Percentiles rank a stretch among this genome's conserved stretches.
Evolutionary conservation across 352 stramenopile species (phyloP).

Genomic region (Phytopythium boreale): DNA sequence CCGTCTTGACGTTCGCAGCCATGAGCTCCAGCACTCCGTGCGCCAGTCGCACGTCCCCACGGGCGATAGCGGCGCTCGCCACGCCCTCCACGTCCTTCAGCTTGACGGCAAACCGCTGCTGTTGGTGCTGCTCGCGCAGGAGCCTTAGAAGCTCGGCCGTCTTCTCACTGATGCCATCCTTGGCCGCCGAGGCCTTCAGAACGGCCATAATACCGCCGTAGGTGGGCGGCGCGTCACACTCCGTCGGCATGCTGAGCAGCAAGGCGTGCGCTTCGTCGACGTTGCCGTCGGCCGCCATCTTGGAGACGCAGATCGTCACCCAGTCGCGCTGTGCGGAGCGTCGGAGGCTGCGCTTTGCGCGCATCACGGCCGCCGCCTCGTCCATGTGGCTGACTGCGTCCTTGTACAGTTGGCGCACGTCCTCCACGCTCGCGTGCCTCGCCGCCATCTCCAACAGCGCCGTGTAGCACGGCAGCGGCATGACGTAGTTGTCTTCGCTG

Average conservation of each 20-base stretch:
- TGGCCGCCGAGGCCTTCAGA: not conserved
- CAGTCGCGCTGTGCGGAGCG: conserved; percentile 1
- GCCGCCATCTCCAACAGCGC: conserved; percentile 33
- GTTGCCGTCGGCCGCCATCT: conserved; percentile 9
- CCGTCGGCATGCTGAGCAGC: not conserved
- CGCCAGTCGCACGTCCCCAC: not conserved
- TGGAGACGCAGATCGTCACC: conserved; percentile 4
- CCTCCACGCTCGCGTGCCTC: conserved; percentile 23
- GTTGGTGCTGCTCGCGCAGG: not conserved
- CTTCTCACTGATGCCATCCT: not conserved
- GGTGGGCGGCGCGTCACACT: not conserved
- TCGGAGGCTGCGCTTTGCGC: not conserved
- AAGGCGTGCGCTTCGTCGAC: not conserved
- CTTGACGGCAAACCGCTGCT: not conserved
- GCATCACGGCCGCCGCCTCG: not conserved
- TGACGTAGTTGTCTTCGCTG: conserved; percentile 32
- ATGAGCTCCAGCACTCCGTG: not conserved
- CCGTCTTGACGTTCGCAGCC: not conserved
- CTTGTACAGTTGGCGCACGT: conserved; percentile 36
- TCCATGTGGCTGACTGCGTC: conserved; percentile 22
- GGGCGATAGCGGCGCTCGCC: not conserved
- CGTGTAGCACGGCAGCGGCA: conserved; percentile 35
- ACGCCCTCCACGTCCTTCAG: not conserved
- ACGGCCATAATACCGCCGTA: conserved; percentile 6
- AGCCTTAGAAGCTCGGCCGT: not conserved